Base-by-base conservation (phyloP, 768 basidiomycete genomes). In the Vishniacozyma victoriae region DNA sequence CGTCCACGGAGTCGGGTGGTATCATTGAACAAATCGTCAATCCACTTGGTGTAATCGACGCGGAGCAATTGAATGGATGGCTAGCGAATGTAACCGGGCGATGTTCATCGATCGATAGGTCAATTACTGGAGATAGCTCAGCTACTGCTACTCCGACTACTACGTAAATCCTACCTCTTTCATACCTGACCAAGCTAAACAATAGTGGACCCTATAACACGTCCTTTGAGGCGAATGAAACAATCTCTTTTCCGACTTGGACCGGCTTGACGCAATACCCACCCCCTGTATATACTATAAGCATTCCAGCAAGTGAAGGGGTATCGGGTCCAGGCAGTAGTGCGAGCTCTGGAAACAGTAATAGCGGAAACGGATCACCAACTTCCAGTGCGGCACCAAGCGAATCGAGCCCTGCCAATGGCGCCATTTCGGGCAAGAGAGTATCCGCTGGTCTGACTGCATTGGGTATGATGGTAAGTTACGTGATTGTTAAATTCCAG, bases 81-180 rank as follows among this genome's bases (percentile, higher is more conserved):
- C 29, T 54, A 29, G 45, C 18, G 42, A 54, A 54, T 23, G 43
- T 54, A 2, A 44, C 53, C 18, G 39, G 37, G 3, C 40, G 20
- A 23, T 52, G 51, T 31, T 3, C 23, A 1, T 20, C 26, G 14
- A 35, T 29, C 5, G 44, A 35, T 19, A 44, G 18, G 24, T 3
- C 25, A 27, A 5, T 46, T 5, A 42, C 26, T 16, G 40, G 49
- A 16, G 44, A 20, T 2, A 14, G 29, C 2, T 50, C 19, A 9
- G 29, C 50, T 24, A 55, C 49, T 5, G 54, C 54, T 19, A 22
- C 25, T n/a, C 33, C 54, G 13, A 55, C 54, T 15, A 55, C 44
- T 0, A 55, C 54, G 49, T 55, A 18, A 41, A 49, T 47, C n/a
- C 19, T 7, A 13, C 19, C 16, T n/a, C 20, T 11, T 23, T 22